Evolutionary conservation across 495 filamentous ascomycete species (phyloP).

Genomic region (Sordaria brevicollis): DNA sequence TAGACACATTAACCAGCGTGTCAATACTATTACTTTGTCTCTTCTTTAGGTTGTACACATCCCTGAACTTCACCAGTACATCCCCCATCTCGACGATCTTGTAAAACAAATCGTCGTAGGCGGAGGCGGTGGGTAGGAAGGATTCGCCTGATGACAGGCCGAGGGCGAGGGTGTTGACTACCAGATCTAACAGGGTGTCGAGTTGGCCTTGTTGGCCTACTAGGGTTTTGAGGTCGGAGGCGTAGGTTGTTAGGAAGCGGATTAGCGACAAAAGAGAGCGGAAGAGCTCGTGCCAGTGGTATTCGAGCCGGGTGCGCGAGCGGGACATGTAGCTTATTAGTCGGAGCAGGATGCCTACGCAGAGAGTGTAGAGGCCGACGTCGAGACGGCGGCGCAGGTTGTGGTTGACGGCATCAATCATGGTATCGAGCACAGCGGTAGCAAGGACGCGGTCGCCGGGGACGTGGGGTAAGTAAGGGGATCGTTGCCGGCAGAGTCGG

Average conservation of each 20-base stretch:
- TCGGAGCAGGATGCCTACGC: conserved; percentile 69
- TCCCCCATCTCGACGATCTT: conserved; percentile 92
- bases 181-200: conserved; percentile 51
- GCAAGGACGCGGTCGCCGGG: conserved; percentile 59
- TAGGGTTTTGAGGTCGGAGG: conserved; percentile 52
- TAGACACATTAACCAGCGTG: conserved; percentile 71
- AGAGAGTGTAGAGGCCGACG: conserved; percentile 70
- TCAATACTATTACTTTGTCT: conserved; percentile 59
- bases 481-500: conserved; percentile 80
- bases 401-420: conserved; percentile 87
- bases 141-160: conserved; percentile 80
- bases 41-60: conserved; percentile 51
- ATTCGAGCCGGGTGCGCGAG: conserved; percentile 63
- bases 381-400: conserved; percentile 82
- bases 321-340: conserved; percentile 74
- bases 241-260: conserved; percentile 82
- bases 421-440: conserved; percentile 68
- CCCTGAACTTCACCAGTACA: conserved; percentile 71
- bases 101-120: conserved; percentile 96
- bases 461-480: conserved; percentile 74
- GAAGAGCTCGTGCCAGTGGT: conserved; percentile 97
- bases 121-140: conserved; percentile 80
- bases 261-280: conserved; percentile 79
- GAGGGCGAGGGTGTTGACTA: conserved; percentile 78
- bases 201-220: conserved; percentile 30